These are phyloP conservation scores for Sisymbrium irio DNA, from an alignment of 345 rosid genomes.

Conservation along the genomic window DNA sequence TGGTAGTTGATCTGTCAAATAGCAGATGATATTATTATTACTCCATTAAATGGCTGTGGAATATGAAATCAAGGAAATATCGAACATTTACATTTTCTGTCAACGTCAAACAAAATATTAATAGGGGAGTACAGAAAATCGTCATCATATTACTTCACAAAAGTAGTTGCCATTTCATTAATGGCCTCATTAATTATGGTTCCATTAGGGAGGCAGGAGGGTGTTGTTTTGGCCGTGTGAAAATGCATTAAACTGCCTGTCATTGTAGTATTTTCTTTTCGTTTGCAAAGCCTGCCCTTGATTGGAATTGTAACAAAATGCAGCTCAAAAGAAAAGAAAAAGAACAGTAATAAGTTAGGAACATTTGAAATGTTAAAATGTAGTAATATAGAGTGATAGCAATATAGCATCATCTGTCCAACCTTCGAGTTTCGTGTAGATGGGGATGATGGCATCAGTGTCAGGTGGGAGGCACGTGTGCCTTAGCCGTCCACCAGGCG, in stretches of 20 bases:
- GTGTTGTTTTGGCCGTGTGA: neutral
- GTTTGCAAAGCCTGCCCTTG: too few species aligned
- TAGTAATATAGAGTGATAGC: conserved; percentile 16
- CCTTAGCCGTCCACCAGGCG: conserved; percentile 35
- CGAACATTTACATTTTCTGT: conserved; percentile 8
- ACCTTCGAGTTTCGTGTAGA: conserved; percentile 40
- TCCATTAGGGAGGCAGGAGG: too few species aligned
- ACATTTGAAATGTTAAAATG: neutral
- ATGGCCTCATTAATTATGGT: neutral
- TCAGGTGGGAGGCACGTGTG: conserved; percentile 49
- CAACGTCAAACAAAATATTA: conserved; percentile 19
- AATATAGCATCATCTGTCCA: conserved; percentile 34
- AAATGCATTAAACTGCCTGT: neutral
- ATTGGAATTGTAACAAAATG: neutral
- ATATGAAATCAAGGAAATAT: conserved; percentile 11
- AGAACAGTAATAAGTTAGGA: neutral
- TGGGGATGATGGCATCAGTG: conserved; percentile 33
- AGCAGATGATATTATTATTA: neutral
- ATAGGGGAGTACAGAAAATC: neutral
- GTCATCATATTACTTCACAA: neutral
- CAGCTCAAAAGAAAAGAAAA: neutral
- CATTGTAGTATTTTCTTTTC: too few species aligned
- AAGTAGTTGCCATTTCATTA: conserved; percentile 1
- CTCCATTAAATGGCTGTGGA: conserved; percentile 17
- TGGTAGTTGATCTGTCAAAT: neutral